phyloP scores from a whole-genome alignment of 306 rosid genomes.

The Prinsepia uniflora region DNA sequence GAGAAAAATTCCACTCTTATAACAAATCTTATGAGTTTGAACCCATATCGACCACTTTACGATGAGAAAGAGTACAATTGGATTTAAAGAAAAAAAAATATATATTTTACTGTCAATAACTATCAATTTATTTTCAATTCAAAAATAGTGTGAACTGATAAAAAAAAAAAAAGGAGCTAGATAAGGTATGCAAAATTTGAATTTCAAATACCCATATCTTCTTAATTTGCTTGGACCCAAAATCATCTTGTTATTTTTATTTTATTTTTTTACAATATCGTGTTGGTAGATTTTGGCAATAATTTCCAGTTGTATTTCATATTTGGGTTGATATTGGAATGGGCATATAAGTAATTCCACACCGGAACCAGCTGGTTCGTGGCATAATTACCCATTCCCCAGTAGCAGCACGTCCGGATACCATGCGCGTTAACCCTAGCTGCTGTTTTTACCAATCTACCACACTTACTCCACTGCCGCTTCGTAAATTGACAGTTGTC shows the following conservation, averaged over 20 bases:
- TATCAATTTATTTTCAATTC: too few relatives aligned
- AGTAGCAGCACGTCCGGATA: constrained; percentile 3
- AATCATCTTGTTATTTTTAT: neutral
- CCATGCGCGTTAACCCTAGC: constrained; percentile 3
- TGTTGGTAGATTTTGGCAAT: neutral
- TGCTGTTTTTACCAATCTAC: neutral
- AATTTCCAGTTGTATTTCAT: neutral
- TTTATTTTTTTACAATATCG: neutral
- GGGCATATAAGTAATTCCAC: neutral
- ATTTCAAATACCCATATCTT: neutral
- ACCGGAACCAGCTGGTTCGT: neutral
- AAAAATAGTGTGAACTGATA: too few relatives aligned
- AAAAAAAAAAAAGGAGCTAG: neutral
- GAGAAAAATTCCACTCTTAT: too few relatives aligned
- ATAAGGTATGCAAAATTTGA: neutral
- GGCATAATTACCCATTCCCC: neutral
- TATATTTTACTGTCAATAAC: too few relatives aligned
- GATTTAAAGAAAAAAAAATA: too few relatives aligned
- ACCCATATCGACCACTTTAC: too few relatives aligned
- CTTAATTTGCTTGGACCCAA: neutral
- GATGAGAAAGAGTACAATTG: too few relatives aligned
- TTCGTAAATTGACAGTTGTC: neutral
- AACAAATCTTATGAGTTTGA: too few relatives aligned
- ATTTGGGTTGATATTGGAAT: neutral
- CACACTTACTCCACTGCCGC: neutral